Base-by-base conservation (phyloP, 768 basidiomycete species). In the Termitomyces sp. region DNA sequence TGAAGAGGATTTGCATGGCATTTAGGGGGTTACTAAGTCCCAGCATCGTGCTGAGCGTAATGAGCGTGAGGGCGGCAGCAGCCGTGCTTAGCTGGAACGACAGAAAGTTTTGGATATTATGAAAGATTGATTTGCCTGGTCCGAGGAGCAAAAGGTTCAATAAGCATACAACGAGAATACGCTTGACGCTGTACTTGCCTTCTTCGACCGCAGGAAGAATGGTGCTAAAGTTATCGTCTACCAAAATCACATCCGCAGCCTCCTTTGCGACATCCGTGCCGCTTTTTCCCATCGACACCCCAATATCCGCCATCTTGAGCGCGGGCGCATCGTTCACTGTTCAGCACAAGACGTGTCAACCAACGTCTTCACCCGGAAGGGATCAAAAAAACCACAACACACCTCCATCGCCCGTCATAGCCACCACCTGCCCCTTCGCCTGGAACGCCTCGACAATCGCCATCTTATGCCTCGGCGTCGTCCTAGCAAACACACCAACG, bases 221-320 rank as follows among this genome's bases (percentile, higher is more conserved):
- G 1, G 95, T 97, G 58, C 84, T 90, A 66, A 98, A 98, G 71
- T 98, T 95, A 70, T 98, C 96, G 67, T 98, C 94, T 32, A 97
- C 95, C 19, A 98, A 82, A 64, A 98, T 97, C 64, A 94, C 86
- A 73, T 98, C 94, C 7, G 96, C 95, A 9, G 95, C 95, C 72
- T 98, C 96, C 72, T 98, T 98, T 25, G 96, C 94, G 11, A 98
- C 96, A 67, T 98, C 96, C 19, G 96, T 97, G n/a, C 96, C 96
- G 59, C 90, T 92, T 73, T 91, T 93, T 56, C 96, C 96, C 96
- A 98, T 98, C 39, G 93, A 91, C 52, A 98, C 84, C 12, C 96
- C 96, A 64, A 98, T 97, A 68, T 98, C 95, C 3, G 96, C 95
- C 92, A 94, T 93, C 73, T 95, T 97, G 59, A 98, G 75, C 40